A percentile compares a stretch with the other conserved stretches of the same genome.
phyloP scores from a whole-genome alignment of 2,329 filamentous ascomycete species.

The Colletotrichum phormii region DNA sequence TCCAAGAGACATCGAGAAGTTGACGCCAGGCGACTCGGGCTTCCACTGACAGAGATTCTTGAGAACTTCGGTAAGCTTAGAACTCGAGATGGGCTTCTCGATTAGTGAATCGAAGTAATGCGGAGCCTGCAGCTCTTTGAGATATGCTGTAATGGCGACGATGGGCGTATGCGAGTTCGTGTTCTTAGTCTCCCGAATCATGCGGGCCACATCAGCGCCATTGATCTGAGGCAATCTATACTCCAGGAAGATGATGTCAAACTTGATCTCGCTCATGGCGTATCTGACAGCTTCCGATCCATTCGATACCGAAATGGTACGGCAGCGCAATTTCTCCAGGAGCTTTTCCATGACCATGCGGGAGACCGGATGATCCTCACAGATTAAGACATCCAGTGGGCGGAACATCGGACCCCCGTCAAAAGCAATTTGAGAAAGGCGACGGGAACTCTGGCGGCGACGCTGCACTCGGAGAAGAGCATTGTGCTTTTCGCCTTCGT shows the following conservation, averaged over 20 bases:
- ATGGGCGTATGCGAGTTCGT: constrained; percentile 95
- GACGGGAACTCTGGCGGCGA: constrained; percentile 92
- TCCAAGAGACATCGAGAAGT: constrained; percentile 55
- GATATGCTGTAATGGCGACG: constrained; percentile 94
- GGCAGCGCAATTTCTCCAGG: constrained; percentile 92
- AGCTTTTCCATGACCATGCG: constrained; percentile 99
- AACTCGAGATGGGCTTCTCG: constrained; percentile 94
- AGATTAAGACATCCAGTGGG: constrained; percentile 93
- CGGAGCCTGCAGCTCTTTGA: constrained; percentile 95
- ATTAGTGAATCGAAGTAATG: constrained; percentile 97
- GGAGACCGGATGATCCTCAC: constrained; percentile 97
- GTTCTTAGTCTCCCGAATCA: constrained; percentile 98
- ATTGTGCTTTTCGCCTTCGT: constrained; percentile 92
- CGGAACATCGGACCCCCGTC: constrained; percentile 88
- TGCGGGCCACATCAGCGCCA: constrained; percentile 93
- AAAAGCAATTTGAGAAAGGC: constrained; percentile 90
- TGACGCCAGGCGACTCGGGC: constrained; percentile 68
- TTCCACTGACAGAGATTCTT: constrained; percentile 94
- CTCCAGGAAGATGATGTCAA: constrained; percentile 98
- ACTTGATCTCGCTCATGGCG: constrained; percentile 96
- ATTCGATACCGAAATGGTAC: constrained; percentile 90
- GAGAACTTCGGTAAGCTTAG: constrained; percentile 90
- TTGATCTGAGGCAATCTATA: constrained; percentile 96
- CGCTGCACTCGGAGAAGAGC: constrained; percentile 91
- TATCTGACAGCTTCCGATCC: constrained; percentile 93